Evolutionary conservation across 2,329 filamentous ascomycete species (phyloP).

Genomic region (Calcarisporium arbuscula): DNA sequence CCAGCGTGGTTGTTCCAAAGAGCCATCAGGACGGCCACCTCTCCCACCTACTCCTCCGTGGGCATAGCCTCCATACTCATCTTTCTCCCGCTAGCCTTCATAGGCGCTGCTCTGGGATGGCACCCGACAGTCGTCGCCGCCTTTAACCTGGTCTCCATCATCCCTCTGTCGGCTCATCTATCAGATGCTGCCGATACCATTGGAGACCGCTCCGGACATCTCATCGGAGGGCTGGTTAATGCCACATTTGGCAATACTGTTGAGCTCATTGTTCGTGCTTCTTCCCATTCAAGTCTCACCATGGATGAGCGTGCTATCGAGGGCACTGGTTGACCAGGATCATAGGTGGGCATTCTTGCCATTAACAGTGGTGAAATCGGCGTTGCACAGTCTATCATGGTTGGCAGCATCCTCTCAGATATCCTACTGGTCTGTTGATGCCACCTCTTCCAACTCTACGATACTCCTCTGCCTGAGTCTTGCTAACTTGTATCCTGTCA

Average conservation of each 20-base stretch:
- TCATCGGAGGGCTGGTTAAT: conserved; percentile 11
- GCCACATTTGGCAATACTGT: conserved; percentile 13
- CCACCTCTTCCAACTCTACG: background rate
- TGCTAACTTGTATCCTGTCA: background rate
- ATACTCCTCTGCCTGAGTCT: background rate
- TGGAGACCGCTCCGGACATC: conserved; percentile 8
- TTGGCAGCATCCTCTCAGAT: conserved; percentile 13
- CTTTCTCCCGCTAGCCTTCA: conserved; percentile 9
- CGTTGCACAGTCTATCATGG: conserved; percentile 11
- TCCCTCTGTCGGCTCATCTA: conserved; percentile 10
- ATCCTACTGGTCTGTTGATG: conserved; percentile 8
- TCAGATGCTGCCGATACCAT: conserved; percentile 11
- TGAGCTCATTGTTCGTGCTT: conserved; percentile 12
- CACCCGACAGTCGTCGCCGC: conserved; percentile 5
- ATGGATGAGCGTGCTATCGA: background rate
- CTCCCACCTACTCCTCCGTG: no score
- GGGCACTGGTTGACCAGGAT: background rate
- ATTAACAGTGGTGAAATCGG: conserved; percentile 9
- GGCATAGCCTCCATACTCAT: no score
- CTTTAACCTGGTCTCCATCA: conserved; percentile 11
- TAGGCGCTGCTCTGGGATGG: conserved; percentile 6
- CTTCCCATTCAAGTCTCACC: background rate
- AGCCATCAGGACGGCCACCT: no score
- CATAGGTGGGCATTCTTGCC: conserved; percentile 10
- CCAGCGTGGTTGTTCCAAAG: no score